Evolutionary conservation across 2,329 filamentous ascomycete genomes (phyloP).

Genomic region (Neonectria coccinea): DNA sequence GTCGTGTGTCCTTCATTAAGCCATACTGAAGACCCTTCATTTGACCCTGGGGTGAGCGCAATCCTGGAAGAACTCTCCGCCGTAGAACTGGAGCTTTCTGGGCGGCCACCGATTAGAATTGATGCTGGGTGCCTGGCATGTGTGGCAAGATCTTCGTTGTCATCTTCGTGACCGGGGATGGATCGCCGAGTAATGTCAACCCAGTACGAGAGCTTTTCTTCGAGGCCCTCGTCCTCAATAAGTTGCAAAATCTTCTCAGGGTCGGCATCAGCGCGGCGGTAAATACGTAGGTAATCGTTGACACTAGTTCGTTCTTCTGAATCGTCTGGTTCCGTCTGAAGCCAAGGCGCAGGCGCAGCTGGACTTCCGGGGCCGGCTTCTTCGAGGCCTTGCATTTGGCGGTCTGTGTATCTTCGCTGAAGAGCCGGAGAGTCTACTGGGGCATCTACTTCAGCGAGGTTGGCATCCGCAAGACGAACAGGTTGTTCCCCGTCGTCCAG

Average conservation of each 20-base stretch:
- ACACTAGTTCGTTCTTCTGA: constrained; percentile 43
- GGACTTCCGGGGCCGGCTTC: constrained; percentile 22
- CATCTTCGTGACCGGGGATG: constrained; percentile 35
- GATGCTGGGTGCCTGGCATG: constrained; percentile 16
- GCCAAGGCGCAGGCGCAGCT: constrained; percentile 19
- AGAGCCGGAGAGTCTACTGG: constrained; percentile 28
- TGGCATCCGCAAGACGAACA: constrained; percentile 26
- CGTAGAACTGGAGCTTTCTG: constrained; percentile 41
- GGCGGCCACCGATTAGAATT: constrained; percentile 16
- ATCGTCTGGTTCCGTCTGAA: constrained; percentile 11
- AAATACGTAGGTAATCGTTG: constrained; percentile 62
- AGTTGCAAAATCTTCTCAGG: constrained; percentile 69
- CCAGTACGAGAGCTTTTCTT: constrained; percentile 70
- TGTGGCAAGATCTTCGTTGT: constrained; percentile 7
- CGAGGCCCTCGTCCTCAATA: constrained; percentile 69
- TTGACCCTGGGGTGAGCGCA: constrained; percentile 41
- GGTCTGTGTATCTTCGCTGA: constrained; percentile 31
- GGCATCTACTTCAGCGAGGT: constrained; percentile 26
- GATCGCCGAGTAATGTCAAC: constrained; percentile 62
- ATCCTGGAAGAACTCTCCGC: constrained; percentile 43
- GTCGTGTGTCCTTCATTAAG: constrained; percentile 6
- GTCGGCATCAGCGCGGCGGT: constrained; percentile 70
- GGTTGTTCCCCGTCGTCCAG: constrained; percentile 44
- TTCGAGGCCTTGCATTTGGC: constrained; percentile 25
- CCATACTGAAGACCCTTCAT: constrained; percentile 31